Conservation (phyloP, 441 rosid species). For the Mallotus japonicus region DNA sequence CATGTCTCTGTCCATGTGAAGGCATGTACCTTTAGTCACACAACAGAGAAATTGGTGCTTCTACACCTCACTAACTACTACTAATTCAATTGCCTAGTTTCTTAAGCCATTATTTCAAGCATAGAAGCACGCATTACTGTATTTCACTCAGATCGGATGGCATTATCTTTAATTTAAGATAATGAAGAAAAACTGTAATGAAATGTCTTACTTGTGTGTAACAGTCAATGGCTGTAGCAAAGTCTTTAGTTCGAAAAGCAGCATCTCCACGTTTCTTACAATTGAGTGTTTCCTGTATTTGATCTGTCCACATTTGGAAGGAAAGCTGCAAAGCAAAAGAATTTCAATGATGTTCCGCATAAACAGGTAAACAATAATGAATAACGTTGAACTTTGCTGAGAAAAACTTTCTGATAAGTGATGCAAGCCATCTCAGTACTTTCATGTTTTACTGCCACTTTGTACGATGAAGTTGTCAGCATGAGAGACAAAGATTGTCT, state of each 20-base stretch:
- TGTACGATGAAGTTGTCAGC: slow-evolving; percentile 1
- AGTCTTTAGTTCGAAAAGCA: slow-evolving; percentile 78
- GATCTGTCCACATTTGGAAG: slow-evolving; percentile 89
- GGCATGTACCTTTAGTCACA: not conserved
- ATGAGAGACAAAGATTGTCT: not conserved
- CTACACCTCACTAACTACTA: too few relatives aligned
- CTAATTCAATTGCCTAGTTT: not conserved
- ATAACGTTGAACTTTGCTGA: slow-evolving; percentile 1
- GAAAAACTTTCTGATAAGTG: not conserved
- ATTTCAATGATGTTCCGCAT: slow-evolving; percentile 1
- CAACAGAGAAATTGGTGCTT: not conserved
- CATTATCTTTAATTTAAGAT: not conserved
- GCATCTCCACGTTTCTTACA: slow-evolving; percentile 80
- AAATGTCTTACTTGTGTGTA: slow-evolving; percentile 65
- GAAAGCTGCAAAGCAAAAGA: slow-evolving; percentile 64
- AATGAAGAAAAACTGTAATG: not conserved
- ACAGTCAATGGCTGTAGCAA: slow-evolving; percentile 61
- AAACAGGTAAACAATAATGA: not conserved
- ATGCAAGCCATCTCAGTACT: slow-evolving; percentile 9
- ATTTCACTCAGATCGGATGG: not conserved
- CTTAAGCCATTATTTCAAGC: not conserved
- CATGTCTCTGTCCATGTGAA: too few relatives aligned
- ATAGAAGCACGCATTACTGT: not conserved
- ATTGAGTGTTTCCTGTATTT: slow-evolving; percentile 85
- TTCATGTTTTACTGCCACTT: not conserved